A percentile compares a stretch with the other conserved stretches of the same genome.
These are phyloP conservation scores for Alloteropsis semialata DNA, from an alignment of 176 grass and related monocot genomes.

Conservation along the genomic window DNA sequence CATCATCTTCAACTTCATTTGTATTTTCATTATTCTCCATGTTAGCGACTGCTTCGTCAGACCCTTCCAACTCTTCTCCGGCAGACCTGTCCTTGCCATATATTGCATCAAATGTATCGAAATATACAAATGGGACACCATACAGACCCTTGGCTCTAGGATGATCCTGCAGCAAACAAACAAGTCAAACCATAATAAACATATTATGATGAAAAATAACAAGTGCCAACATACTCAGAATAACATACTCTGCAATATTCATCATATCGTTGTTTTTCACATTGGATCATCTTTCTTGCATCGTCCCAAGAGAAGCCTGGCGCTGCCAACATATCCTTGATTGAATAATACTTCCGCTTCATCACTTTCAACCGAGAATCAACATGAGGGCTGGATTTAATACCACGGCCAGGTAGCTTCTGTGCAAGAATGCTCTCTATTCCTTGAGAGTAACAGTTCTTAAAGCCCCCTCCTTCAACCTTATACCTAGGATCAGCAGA, in stretches of 20 bases:
- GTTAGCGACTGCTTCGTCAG: slow-evolving; percentile 28
- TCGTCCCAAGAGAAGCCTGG: slow-evolving; percentile 38
- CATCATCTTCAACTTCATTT: slow-evolving; percentile 33
- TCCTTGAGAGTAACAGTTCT: slow-evolving; percentile 45
- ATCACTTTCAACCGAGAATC: slow-evolving; percentile 44
- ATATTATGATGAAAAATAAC: neutral
- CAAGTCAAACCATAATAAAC: slow-evolving; percentile 10
- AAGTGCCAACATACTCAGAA: neutral
- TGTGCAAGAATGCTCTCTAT: slow-evolving; percentile 40
- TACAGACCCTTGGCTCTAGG: slow-evolving; percentile 46
- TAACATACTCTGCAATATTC: slow-evolving; percentile 27
- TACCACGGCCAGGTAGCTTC: slow-evolving; percentile 35
- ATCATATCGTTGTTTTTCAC: slow-evolving; percentile 34
- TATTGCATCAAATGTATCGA: slow-evolving; percentile 39
- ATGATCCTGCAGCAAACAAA: slow-evolving; percentile 43
- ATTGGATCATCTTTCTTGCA: slow-evolving; percentile 19
- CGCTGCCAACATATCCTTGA: slow-evolving; percentile 44
- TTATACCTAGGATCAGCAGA: slow-evolving; percentile 43
- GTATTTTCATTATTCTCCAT: slow-evolving; percentile 36
- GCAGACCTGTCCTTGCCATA: slow-evolving; percentile 37
- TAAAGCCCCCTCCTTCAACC: slow-evolving; percentile 49
- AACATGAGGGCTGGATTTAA: slow-evolving; percentile 42
- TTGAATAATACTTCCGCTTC: slow-evolving; percentile 40
- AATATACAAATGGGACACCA: slow-evolving; percentile 33
- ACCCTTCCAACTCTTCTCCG: slow-evolving; percentile 30